Conservation (phyloP, 2,329 filamentous ascomycete species). For the Metarhizium brunneum region DNA sequence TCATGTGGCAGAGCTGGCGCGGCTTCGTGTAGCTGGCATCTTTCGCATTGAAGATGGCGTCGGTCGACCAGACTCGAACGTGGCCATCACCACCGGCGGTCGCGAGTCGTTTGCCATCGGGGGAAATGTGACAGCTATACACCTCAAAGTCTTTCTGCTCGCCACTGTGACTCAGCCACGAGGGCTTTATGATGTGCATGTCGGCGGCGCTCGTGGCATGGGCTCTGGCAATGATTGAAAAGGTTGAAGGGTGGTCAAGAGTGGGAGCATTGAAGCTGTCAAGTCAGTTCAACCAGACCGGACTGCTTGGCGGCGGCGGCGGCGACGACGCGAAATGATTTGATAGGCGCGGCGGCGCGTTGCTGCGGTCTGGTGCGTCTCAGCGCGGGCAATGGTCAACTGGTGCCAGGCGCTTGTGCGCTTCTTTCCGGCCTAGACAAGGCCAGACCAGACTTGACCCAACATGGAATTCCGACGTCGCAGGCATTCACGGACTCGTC, state of each 20-base stretch:
- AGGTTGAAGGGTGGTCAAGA: not conserved
- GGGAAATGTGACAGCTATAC: conserved; percentile 95
- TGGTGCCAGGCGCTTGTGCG: too few relatives aligned
- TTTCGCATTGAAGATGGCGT: conserved; percentile 76
- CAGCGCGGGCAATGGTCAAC: too few relatives aligned
- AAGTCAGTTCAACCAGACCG: too few relatives aligned
- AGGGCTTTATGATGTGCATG: conserved; percentile 88
- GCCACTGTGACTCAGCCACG: conserved; percentile 92
- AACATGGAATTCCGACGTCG: too few relatives aligned
- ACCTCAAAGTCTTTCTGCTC: conserved; percentile 98
- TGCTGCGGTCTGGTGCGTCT: too few relatives aligned
- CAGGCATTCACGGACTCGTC: too few relatives aligned
- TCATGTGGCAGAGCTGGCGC: conserved; percentile 94
- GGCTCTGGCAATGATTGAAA: not conserved
- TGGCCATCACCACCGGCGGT: conserved; percentile 96
- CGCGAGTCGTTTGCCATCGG: conserved; percentile 83
- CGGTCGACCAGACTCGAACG: conserved; percentile 95
- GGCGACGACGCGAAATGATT: not conserved
- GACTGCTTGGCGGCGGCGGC: not conserved
- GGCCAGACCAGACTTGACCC: too few relatives aligned
- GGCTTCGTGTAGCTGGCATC: conserved; percentile 65
- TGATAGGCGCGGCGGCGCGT: too few relatives aligned
- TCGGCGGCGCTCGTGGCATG: conserved; percentile 12
- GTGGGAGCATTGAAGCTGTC: not conserved
- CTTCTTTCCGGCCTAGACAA: too few relatives aligned